Conservation (phyloP, 306 rosid species). For the Boehmeria nivea region DNA sequence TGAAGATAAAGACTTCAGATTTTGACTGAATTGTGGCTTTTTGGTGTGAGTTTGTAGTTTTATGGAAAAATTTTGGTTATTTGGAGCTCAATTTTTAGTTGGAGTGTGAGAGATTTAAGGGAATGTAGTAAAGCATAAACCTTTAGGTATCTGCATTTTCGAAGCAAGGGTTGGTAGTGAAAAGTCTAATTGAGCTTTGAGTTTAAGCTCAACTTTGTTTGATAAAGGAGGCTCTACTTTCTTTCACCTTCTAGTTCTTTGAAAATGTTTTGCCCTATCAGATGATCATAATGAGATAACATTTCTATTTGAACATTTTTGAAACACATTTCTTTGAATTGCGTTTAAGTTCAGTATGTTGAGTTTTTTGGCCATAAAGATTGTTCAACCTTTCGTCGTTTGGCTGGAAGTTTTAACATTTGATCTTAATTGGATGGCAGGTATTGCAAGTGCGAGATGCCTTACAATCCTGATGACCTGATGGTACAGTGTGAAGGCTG, state of each 20-base stretch:
- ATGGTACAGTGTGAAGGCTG: constrained; percentile 98
- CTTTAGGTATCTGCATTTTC: background rate
- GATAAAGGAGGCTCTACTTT: too few species aligned
- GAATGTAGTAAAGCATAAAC: background rate
- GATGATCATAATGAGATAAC: too few species aligned
- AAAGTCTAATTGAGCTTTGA: background rate
- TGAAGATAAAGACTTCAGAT: background rate
- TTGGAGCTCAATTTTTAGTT: too few species aligned
- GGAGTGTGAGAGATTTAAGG: background rate
- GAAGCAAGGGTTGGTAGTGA: background rate
- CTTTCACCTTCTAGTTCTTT: too few species aligned
- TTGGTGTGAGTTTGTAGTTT: too few species aligned
- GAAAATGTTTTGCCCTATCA: background rate
- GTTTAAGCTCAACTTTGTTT: background rate
- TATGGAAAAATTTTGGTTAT: too few species aligned
- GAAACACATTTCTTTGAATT: background rate
- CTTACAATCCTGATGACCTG: constrained; percentile 93
- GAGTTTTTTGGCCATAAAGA: constrained; percentile 4
- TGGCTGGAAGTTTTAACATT: constrained; percentile 5
- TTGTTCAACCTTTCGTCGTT: background rate
- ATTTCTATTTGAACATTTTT: background rate
- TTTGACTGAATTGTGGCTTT: background rate
- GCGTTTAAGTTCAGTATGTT: constrained; percentile 8
- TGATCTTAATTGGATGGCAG: constrained; percentile 52
- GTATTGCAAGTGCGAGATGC: constrained; percentile 99